These are phyloP conservation scores for Amanita phalloides DNA, from an alignment of 768 basidiomycete genomes.

Conservation along the genomic window DNA sequence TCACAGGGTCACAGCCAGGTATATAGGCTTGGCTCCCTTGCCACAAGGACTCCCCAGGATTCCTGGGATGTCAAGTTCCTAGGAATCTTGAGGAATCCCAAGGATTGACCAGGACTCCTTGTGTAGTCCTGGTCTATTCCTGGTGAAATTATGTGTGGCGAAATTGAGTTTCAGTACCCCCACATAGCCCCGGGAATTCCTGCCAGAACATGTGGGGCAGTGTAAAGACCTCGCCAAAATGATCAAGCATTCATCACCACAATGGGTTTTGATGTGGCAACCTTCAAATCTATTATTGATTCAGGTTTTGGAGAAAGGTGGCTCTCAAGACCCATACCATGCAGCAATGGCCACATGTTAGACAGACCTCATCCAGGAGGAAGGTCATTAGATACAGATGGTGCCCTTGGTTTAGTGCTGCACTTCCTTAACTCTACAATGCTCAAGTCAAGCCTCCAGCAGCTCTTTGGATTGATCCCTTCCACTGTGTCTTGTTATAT, in stretches of 20 bases:
- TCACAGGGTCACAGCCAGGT: too few species aligned
- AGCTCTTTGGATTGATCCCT: conserved; percentile 29
- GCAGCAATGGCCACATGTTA: background rate
- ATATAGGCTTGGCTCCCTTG: too few species aligned
- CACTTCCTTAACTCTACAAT: conserved; percentile 29
- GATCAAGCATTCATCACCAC: conserved; percentile 12
- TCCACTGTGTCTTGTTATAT: conserved; percentile 22
- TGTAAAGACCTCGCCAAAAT: too few species aligned
- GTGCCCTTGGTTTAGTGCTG: conserved; percentile 26
- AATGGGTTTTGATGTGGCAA: conserved; percentile 17
- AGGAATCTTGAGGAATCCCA: too few species aligned
- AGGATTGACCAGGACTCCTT: too few species aligned
- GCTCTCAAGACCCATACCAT: conserved; percentile 12
- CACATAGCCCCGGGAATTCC: too few species aligned
- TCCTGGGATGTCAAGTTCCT: too few species aligned
- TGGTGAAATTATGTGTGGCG: too few species aligned
- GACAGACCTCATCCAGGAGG: background rate
- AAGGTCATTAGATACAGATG: conserved; percentile 19
- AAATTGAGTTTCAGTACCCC: too few species aligned
- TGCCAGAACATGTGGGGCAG: too few species aligned
- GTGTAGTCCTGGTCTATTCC: too few species aligned
- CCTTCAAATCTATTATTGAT: conserved; percentile 17
- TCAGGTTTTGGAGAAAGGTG: conserved; percentile 16
- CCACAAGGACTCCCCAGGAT: too few species aligned
- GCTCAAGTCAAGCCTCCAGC: conserved; percentile 21